Evolutionary conservation across 179 eudicot species (phyloP).

Genomic region (Nepenthes alata): DNA sequence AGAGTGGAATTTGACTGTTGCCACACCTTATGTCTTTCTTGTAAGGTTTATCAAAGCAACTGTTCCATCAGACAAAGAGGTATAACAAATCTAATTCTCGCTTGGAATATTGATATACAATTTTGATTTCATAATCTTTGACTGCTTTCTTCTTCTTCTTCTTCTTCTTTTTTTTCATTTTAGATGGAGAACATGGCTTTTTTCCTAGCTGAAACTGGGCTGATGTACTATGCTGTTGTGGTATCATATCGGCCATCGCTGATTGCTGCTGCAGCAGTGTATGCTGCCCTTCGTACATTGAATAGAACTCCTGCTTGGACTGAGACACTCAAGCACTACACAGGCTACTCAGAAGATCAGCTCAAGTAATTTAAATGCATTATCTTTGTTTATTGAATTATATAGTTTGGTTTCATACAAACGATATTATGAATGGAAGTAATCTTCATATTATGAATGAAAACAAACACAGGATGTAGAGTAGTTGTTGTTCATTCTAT

Average conservation of each 20-base stretch:
- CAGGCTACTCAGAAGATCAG: slow-evolving; percentile 51
- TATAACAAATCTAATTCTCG: neutral
- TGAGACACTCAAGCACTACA: slow-evolving; percentile 55
- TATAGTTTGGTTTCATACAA: too few species aligned
- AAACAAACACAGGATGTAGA: too few species aligned
- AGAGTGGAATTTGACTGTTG: slow-evolving; percentile 75
- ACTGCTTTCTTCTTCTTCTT: neutral
- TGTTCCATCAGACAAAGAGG: slow-evolving; percentile 56
- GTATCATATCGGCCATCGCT: slow-evolving; percentile 43
- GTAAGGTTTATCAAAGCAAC: slow-evolving; percentile 70
- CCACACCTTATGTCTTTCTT: slow-evolving; percentile 80
- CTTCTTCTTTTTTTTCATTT: neutral
- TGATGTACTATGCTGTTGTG: slow-evolving; percentile 35
- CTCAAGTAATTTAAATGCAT: slow-evolving; percentile 23
- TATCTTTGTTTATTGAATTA: neutral
- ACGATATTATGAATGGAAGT: too few species aligned
- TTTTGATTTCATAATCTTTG: neutral
- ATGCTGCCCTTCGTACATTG: slow-evolving; percentile 43
- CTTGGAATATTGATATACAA: neutral
- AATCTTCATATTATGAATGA: too few species aligned
- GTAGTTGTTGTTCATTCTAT: too few species aligned
- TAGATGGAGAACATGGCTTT: slow-evolving; percentile 73
- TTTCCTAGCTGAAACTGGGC: slow-evolving; percentile 61
- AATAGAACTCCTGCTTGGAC: slow-evolving; percentile 53
- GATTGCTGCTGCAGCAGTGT: slow-evolving; percentile 81